Evolutionary conservation across 129 eudicot genomes (phyloP).

Genomic region (Saussurea involucrata): DNA sequence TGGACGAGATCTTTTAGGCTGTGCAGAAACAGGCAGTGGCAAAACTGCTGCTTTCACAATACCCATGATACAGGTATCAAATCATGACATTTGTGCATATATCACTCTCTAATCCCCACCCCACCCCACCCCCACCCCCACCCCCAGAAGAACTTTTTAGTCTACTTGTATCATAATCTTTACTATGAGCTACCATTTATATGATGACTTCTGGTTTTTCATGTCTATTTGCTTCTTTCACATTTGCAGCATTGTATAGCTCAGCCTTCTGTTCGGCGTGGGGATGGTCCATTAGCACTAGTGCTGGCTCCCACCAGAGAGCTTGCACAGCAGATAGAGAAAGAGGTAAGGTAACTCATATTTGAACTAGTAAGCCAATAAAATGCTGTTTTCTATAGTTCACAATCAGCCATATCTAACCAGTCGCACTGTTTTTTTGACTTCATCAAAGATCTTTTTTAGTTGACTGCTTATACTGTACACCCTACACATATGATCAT

Average conservation of each 20-base stretch:
- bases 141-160: background rate
- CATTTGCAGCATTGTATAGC: conserved; percentile 73
- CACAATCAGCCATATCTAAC: conserved; percentile 1
- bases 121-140: background rate
- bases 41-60: conserved; percentile 86
- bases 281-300: conserved; percentile 91
- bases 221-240: background rate
- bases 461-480: background rate
- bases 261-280: conserved; percentile 68
- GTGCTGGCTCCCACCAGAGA: conserved; percentile 92
- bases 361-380: conserved; percentile 17
- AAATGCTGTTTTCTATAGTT: background rate
- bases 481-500: background rate
- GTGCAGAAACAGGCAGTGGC: conserved; percentile 95
- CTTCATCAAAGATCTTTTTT: conserved; percentile 16
- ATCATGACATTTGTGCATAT: background rate
- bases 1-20: conserved; percentile 84
- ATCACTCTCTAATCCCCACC: background rate
- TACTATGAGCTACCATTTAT: background rate
- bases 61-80: conserved; percentile 79
- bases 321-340: conserved; percentile 92
- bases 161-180: background rate
- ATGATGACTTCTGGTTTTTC: conserved; percentile 1
- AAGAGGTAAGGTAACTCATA: conserved; percentile 55
- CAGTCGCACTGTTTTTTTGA: background rate